Conservation (phyloP, 257 asterid genomes). For the Gardenia jasminoides region DNA sequence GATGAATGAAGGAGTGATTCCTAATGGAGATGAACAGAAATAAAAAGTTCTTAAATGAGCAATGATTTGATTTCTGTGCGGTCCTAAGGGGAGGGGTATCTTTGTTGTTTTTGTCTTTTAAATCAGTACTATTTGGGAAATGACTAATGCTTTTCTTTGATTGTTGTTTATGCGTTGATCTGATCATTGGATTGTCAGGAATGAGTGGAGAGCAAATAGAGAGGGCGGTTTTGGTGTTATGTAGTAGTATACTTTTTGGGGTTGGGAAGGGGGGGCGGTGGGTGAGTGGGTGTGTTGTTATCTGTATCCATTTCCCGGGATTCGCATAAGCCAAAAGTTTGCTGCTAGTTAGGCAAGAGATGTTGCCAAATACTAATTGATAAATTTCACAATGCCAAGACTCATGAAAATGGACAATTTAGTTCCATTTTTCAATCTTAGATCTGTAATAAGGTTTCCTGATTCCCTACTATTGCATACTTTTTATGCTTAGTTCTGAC, state of each 20-base stretch:
- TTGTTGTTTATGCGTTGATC: constrained; percentile 1
- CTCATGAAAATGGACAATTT: not conserved
- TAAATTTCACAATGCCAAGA: not conserved
- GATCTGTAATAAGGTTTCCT: not conserved
- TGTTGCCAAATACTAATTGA: not conserved
- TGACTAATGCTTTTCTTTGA: not conserved
- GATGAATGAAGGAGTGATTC: constrained; percentile 23
- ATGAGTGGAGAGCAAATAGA: not conserved
- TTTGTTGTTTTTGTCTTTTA: constrained; percentile 3
- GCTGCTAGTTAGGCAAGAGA: not conserved
- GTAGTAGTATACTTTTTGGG: not conserved
- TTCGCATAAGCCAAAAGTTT: constrained; percentile 12
- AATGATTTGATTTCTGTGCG: constrained; percentile 18
- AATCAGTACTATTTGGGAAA: not conserved
- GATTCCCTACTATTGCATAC: not conserved
- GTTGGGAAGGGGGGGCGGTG: not conserved
- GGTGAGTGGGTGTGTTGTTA: too few species aligned
- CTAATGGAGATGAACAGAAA: constrained; percentile 31
- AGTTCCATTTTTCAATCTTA: not conserved
- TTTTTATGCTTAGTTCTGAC: too few species aligned
- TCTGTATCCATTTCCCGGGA: not conserved
- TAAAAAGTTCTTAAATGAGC: constrained; percentile 19
- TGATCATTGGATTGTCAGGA: not conserved
- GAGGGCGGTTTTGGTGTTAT: not conserved
- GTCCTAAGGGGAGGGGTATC: constrained; percentile 16